phyloP scores from a whole-genome alignment of 2,329 filamentous ascomycete genomes.

The Purpureocillium takamizusanense region DNA sequence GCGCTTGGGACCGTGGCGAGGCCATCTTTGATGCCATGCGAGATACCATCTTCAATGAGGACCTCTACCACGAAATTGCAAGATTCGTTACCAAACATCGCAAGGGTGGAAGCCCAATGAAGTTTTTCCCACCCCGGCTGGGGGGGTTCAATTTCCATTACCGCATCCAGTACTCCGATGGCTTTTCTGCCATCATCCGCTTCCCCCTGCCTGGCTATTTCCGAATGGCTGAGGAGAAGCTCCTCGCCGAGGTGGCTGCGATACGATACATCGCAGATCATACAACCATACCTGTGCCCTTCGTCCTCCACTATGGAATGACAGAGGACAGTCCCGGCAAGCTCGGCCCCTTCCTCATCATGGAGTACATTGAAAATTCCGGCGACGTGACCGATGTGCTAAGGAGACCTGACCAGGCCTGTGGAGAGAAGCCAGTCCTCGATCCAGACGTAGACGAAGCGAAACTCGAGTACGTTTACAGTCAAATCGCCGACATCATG shows the following conservation, averaged over 20 bases:
- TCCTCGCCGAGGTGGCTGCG: conserved; percentile 7
- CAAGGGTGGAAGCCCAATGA: not conserved
- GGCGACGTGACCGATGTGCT: conserved; percentile 18
- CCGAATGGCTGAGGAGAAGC: conserved; percentile 8
- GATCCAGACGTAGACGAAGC: conserved; percentile 22
- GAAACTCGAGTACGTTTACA: conserved; percentile 24
- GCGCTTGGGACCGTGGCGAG: conserved; percentile 2
- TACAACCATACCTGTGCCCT: conserved; percentile 6
- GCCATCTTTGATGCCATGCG: conserved; percentile 1
- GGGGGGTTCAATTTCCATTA: conserved; percentile 4
- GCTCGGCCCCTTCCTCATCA: conserved; percentile 8
- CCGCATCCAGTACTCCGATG: conserved; percentile 6
- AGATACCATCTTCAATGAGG: not conserved
- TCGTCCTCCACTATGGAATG: conserved; percentile 7
- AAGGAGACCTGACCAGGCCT: conserved; percentile 12
- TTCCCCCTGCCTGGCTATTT: conserved; percentile 5
- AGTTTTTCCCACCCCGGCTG: not conserved
- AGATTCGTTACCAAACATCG: conserved; percentile 3
- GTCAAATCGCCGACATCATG: conserved; percentile 30
- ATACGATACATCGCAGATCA: conserved; percentile 7
- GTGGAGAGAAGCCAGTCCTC: conserved; percentile 18
- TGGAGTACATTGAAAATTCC: conserved; percentile 11
- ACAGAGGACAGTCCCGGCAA: conserved; percentile 6
- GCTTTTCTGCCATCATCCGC: conserved; percentile 3
- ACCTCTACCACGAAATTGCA: conserved; percentile 3